Conservation (phyloP, 2,329 filamentous ascomycete genomes). For the Colletotrichum shisoi region DNA sequence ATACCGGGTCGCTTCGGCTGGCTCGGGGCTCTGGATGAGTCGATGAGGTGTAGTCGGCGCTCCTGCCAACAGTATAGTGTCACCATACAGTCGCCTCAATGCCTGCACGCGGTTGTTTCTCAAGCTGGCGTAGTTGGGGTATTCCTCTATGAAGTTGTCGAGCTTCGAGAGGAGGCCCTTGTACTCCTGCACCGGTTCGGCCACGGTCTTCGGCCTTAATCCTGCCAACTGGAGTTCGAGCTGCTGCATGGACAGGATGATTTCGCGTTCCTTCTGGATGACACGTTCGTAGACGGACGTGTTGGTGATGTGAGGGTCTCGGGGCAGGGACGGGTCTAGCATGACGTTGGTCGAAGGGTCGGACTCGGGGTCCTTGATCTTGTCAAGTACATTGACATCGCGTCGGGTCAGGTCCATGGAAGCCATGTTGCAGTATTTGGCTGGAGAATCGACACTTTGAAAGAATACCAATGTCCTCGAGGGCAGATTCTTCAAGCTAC, state of each 20-base stretch:
- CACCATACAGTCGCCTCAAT: constrained; percentile 67
- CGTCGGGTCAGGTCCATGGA: constrained; percentile 60
- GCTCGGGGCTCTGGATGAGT: constrained; percentile 51
- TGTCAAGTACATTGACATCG: constrained; percentile 69
- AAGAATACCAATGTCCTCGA: not conserved
- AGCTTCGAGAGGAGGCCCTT: constrained; percentile 59
- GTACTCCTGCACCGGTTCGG: constrained; percentile 57
- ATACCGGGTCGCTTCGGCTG: constrained; percentile 50
- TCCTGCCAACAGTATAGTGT: constrained; percentile 61
- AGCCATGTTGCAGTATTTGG: constrained; percentile 53
- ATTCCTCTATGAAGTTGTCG: constrained; percentile 61
- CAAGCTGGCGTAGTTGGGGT: constrained; percentile 74
- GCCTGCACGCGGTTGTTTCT: constrained; percentile 79
- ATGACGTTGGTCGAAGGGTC: constrained; percentile 63
- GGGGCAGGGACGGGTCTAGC: constrained; percentile 62
- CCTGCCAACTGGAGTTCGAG: constrained; percentile 63
- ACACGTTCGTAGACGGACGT: constrained; percentile 59
- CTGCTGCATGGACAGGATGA: constrained; percentile 63
- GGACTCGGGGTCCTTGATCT: constrained; percentile 72
- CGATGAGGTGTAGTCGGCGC: constrained; percentile 51
- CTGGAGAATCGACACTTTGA: constrained; percentile 8
- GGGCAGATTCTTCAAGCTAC: not conserved
- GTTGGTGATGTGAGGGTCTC: constrained; percentile 66
- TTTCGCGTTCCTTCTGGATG: constrained; percentile 60
- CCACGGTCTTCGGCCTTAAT: constrained; percentile 48